Percentiles rank a stretch among this genome's conserved stretches.
Conservation (phyloP, 345 rosid genomes). For the Eucalyptus sp. region DNA sequence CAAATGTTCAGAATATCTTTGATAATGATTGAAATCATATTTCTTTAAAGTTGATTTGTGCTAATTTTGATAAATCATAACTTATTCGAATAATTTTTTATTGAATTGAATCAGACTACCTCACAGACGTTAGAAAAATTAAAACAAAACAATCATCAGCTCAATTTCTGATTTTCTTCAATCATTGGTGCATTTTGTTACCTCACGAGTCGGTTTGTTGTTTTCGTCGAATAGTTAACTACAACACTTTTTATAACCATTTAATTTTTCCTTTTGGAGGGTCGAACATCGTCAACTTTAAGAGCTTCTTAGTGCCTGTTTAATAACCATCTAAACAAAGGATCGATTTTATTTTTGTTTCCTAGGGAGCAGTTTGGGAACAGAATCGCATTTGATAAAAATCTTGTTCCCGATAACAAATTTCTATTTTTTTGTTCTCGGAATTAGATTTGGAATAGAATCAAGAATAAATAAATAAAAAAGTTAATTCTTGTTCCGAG, state of each 20-base stretch:
- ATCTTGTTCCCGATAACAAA: no score
- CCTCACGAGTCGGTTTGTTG: accelerated
- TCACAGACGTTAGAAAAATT: accelerated
- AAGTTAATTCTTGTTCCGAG: no score
- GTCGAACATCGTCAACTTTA: accelerated
- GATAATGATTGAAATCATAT: accelerated
- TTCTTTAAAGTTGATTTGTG: accelerated
- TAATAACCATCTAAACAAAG: no score
- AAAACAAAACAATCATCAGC: accelerated
- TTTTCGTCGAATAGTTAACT: background rate
- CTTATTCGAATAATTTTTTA: background rate
- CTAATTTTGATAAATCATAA: accelerated
- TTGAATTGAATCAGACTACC: accelerated
- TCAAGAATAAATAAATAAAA: no score
- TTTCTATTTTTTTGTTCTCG: no score
- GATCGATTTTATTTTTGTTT: no score
- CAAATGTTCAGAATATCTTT: accelerated
- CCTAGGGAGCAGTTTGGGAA: no score
- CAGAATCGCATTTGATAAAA: no score
- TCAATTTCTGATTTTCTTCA: background rate
- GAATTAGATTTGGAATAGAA: no score
- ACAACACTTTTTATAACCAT: background rate
- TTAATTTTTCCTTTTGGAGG: background rate
- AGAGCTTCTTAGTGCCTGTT: background rate
- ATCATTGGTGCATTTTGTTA: background rate